Evolutionary conservation across 192 early-diverging fungal species (phyloP).

Genomic region (Coemansia erecta): DNA sequence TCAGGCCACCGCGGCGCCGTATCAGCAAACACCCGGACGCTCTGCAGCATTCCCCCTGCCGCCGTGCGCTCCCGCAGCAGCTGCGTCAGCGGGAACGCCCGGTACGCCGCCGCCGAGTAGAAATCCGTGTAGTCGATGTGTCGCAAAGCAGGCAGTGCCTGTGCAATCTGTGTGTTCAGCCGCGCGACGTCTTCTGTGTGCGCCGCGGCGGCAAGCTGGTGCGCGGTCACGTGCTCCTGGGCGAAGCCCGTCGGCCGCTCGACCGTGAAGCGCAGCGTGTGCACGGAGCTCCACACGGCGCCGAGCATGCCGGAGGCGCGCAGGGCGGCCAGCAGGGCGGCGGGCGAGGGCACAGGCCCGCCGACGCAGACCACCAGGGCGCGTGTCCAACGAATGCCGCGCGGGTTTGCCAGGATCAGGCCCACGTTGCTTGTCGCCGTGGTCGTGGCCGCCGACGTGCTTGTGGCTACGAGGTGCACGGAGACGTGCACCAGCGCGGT

Average conservation of each 20-base stretch:
- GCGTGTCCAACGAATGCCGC: too few species aligned
- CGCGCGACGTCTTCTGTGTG: neutral
- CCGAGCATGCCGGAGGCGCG: too few species aligned
- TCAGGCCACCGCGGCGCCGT: neutral
- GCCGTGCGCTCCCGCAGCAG: slow-evolving; percentile 17
- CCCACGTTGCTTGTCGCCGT: neutral
- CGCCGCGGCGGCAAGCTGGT: too few species aligned
- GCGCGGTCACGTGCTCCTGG: neutral
- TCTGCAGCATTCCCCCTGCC: neutral
- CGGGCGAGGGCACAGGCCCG: too few species aligned
- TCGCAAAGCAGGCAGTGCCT: slow-evolving; percentile 9
- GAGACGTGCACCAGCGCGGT: neutral
- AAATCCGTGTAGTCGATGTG: slow-evolving; percentile 9
- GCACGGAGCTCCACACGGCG: too few species aligned
- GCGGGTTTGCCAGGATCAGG: neutral
- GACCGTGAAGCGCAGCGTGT: too few species aligned
- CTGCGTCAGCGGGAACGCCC: neutral
- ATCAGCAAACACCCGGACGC: slow-evolving; percentile 1
- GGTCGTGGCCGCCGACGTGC: neutral
- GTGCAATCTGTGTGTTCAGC: slow-evolving; percentile 4
- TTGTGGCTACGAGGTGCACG: neutral
- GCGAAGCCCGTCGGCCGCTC: neutral
- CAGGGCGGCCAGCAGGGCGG: too few species aligned
- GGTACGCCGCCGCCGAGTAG: neutral
- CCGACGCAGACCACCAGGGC: too few species aligned